phyloP scores from a whole-genome alignment of 2,329 filamentous ascomycete species.

The Onygenales sp. region DNA sequence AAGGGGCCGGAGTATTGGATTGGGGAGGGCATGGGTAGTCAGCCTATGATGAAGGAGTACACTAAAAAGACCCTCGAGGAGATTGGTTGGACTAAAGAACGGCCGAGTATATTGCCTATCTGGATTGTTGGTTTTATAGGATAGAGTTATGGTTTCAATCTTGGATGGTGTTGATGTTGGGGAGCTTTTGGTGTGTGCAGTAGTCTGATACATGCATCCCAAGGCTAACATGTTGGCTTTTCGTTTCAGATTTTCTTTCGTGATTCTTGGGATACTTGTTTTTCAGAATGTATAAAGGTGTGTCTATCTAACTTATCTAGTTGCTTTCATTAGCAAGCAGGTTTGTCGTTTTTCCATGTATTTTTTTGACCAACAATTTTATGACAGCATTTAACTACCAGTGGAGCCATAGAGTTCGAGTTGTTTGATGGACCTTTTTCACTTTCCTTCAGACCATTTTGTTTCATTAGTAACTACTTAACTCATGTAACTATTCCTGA shows the following conservation, averaged over 20 bases:
- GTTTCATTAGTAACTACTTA: background rate
- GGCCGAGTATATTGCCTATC: slow-evolving; percentile 10
- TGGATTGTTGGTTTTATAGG: slow-evolving; percentile 10
- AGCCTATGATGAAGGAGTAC: slow-evolving; percentile 29
- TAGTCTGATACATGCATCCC: too few relatives aligned
- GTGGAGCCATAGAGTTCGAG: background rate
- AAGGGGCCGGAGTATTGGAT: slow-evolving; percentile 47
- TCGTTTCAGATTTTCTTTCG: too few relatives aligned
- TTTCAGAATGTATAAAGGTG: background rate
- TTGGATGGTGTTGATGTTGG: too few relatives aligned
- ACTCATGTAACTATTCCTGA: background rate
- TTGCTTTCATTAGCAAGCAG: background rate
- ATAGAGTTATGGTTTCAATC: too few relatives aligned
- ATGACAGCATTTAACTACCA: background rate
- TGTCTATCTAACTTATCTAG: background rate
- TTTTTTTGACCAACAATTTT: background rate
- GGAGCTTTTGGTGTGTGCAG: too few relatives aligned
- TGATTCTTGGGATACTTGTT: too few relatives aligned
- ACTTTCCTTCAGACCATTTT: background rate
- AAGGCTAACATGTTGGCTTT: too few relatives aligned
- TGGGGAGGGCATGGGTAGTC: slow-evolving; percentile 9
- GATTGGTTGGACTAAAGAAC: slow-evolving; percentile 48
- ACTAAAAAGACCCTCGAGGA: slow-evolving; percentile 43
- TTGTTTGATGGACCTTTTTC: background rate
- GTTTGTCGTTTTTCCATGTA: background rate